Evolutionary conservation across 805 yeast genomes (phyloP), one percentile per base, ranked within the genome.

Genomic region (Yamadazyma sp.): DNA sequence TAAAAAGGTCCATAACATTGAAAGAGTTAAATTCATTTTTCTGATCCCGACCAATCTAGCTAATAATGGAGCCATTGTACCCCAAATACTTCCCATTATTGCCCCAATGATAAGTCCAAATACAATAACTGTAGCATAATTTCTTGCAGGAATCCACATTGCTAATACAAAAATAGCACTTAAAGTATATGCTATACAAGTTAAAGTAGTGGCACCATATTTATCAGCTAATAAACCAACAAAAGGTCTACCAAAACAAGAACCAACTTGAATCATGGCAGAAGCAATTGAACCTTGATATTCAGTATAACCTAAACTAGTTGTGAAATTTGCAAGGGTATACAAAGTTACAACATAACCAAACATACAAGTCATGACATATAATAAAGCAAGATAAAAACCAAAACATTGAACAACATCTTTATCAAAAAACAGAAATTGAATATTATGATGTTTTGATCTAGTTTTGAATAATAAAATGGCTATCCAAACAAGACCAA

Each of bases 321-420:
- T 63, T 8, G 85, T 76, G 46, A 74, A 78, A 43, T 78, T 78
- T 7, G 80, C 76, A 44, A 80, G 55, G 23, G 76, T 70, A 52
- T 79, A 79, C 51, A 79, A 61, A 27, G 78, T 59, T 15, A 75
- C 70, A 26, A 78, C 82, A 47, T 80, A 80, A 0, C 84, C 86
- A 43, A 79, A 66, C 55, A 76, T 58, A 8, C 82, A 70, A 31
- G 71, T 61, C 33, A 69, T 58, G 10, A 69, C 57, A 50, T 69
- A 74, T 10, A 36, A 7, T 16, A 65, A 49, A 2, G 58, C 48
- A 17, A 65, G 41, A 22, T 69, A 39, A 42, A 69, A 57, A 0
- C 77, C 76, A 24, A 62, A 58, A 21, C 60, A 53, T 10, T 40
- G 33, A 39, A 70, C 53, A 12, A 74, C 61, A 18, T 49, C 45